Base-by-base conservation (phyloP, 2,329 filamentous ascomycete genomes). In the Pestalotiopsis sp. region DNA sequence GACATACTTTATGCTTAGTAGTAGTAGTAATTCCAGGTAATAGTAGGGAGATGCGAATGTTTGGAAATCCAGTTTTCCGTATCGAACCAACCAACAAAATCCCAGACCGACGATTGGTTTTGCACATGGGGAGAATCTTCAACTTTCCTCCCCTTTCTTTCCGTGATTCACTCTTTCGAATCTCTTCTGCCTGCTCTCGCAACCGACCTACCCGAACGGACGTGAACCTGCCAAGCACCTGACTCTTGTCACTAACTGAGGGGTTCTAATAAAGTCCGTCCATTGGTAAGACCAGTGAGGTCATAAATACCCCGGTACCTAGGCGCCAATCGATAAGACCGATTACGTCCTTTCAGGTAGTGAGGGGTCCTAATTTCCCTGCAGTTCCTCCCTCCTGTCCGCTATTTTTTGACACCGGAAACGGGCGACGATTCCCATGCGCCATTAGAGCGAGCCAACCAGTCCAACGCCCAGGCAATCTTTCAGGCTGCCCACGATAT, bases 341-440 rank as follows among this genome's bases (percentile, higher is more conserved):
- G 25, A 39, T 65, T 65, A 63, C 62, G 38, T 39, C 41, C 41
- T 49, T 52, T n/a, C 14, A 36, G 41, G 27, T 25, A 66, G 63
- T 66, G 63, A 66, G 63, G 63, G 63, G 63, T 66, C 63, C 27
- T 57, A 58, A 36, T 56, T 56, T 66, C 49, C 25, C 63, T 36
- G 13, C 62, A 20, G n/a, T 49, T 5, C 20, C 62, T 11, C 20
- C 23, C 45, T 52, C 45, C 17, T 52, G 45, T 52, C 60, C 17
- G 23, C 13, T 23, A 31, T 39, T 49, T 45, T 64, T 64, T 36
- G 61, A 38, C 38, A 64, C 61, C 61, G 41, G 61, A 64, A 64
- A 52, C 61, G 61, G 39, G 38, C 38, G 49, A 64, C 45, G n/a
- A 64, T 13, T 64, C 61, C 41, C 41, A 64, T 64, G 25, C 61